phyloP scores from a whole-genome alignment of 2,329 filamentous ascomycete genomes.

The Calonectria multiphialidica region DNA sequence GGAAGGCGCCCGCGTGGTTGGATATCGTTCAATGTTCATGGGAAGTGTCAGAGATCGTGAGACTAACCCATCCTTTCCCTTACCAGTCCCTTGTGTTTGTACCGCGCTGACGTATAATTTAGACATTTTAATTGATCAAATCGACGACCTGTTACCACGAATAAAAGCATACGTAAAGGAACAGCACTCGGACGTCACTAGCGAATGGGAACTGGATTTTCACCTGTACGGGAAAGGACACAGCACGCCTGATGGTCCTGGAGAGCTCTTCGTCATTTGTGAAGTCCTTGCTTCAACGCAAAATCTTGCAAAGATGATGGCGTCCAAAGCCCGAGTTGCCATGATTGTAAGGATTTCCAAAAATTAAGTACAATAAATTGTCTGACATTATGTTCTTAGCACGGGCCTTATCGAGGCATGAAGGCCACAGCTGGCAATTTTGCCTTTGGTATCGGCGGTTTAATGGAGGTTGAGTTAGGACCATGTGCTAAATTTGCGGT shows the following conservation, averaged over 20 bases:
- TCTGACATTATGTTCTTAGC: conserved; percentile 35
- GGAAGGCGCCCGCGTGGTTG: conserved; percentile 33
- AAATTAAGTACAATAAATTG: fast-evolving
- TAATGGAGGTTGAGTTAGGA: conserved; percentile 46
- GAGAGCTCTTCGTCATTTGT: conserved; percentile 57
- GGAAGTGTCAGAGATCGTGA: conserved; percentile 37
- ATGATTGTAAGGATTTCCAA: conserved; percentile 39
- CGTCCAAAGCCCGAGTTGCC: conserved; percentile 43
- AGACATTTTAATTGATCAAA: conserved; percentile 36
- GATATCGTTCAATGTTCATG: conserved; percentile 40
- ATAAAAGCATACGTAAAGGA: conserved; percentile 33
- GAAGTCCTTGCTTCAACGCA: conserved; percentile 61
- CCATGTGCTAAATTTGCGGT: conserved; percentile 58
- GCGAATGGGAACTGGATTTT: conserved; percentile 47
- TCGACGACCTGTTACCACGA: conserved; percentile 26
- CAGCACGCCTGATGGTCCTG: background rate
- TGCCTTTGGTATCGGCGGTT: conserved; percentile 48
- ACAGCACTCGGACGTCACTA: conserved; percentile 32
- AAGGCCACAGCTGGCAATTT: conserved; percentile 67
- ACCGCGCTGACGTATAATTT: background rate
- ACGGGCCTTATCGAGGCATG: conserved; percentile 62
- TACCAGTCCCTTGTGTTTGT: fast-evolving
- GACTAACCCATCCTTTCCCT: fast-evolving
- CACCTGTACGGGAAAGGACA: conserved; percentile 57
- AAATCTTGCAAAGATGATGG: conserved; percentile 53